A percentile compares a stretch with the other conserved stretches of the same genome.
phyloP scores from a whole-genome alignment of 495 filamentous ascomycete species.

The Neurospora sp. region DNA sequence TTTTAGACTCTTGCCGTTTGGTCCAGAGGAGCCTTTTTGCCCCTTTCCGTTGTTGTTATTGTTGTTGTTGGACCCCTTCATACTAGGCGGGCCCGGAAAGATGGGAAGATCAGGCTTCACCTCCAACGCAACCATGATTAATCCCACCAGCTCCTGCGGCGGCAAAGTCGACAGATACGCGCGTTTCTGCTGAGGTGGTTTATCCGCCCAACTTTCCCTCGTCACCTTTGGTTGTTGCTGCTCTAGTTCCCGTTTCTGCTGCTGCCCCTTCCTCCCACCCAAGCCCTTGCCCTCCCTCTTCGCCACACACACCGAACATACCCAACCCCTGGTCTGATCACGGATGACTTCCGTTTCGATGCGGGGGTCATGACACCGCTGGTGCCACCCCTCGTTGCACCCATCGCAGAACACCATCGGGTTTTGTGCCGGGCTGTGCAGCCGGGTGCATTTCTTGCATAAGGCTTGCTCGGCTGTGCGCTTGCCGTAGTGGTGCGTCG shows the following conservation, averaged over 20 bases:
- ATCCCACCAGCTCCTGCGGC: slow-evolving; percentile 23
- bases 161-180: slow-evolving; percentile 29
- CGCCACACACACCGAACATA: slow-evolving; percentile 56
- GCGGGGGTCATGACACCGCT: slow-evolving; percentile 77
- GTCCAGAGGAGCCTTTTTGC: not conserved
- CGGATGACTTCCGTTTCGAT: slow-evolving; percentile 61
- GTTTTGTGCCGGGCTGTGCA: slow-evolving; percentile 65
- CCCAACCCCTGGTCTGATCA: slow-evolving; percentile 60
- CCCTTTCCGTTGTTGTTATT: not conserved
- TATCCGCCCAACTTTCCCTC: slow-evolving; percentile 30
- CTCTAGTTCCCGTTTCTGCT: slow-evolving; percentile 2
- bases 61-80: not conserved
- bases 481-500: slow-evolving; percentile 29
- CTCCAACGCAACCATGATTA: slow-evolving; percentile 21
- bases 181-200: slow-evolving; percentile 27
- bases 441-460: slow-evolving; percentile 72
- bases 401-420: slow-evolving; percentile 92
- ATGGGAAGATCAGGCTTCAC: slow-evolving; percentile 34
- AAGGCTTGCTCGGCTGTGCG: slow-evolving; percentile 41
- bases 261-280: slow-evolving; percentile 17
- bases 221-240: not conserved
- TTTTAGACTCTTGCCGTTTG: slow-evolving; percentile 7
- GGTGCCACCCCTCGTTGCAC: slow-evolving; percentile 84
- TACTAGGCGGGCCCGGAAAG: slow-evolving; percentile 20
- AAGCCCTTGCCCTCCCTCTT: slow-evolving; percentile 35